phyloP scores from a whole-genome alignment of 441 rosid species.

The Capsella rubella region DNA sequence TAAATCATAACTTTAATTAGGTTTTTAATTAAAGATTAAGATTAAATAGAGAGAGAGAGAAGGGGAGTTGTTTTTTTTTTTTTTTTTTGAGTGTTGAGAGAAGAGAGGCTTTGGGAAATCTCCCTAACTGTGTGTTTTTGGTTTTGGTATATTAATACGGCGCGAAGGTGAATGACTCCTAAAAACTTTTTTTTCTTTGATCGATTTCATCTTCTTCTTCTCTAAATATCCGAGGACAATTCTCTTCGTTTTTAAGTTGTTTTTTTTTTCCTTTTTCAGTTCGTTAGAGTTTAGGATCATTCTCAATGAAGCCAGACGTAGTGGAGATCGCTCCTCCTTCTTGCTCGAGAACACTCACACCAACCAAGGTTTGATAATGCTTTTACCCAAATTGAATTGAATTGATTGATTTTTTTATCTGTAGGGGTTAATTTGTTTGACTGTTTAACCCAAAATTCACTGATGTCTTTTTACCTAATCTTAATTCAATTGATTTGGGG shows the following conservation, averaged over 20 bases:
- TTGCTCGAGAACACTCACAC: conserved; percentile 45
- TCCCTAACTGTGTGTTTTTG: conserved; percentile 14
- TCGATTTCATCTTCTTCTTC: conserved; percentile 31
- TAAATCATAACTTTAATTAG: background rate
- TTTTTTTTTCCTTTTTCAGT: conserved; percentile 5
- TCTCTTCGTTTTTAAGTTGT: background rate
- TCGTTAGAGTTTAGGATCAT: conserved; percentile 16
- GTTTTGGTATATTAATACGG: conserved; percentile 37
- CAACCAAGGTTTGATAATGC: conserved; percentile 54
- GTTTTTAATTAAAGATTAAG: conserved; percentile 7
- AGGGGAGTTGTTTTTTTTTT: background rate
- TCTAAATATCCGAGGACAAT: conserved; percentile 1
- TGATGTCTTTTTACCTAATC: conserved; percentile 1
- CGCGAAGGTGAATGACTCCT: conserved; percentile 28
- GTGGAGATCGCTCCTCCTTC: conserved; percentile 53
- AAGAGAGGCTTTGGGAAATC: conserved; percentile 2
- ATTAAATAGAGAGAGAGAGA: background rate
- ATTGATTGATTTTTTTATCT: background rate
- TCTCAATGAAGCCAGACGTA: conserved; percentile 39
- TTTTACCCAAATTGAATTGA: background rate
- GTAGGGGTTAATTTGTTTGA: conserved; percentile 6
- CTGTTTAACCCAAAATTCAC: background rate
- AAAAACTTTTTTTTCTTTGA: conserved; percentile 7
- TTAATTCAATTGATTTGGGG: conserved; percentile 22
- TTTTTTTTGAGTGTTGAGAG: conserved; percentile 13